A percentile compares a stretch with the other conserved stretches of the same genome.
phyloP scores from a whole-genome alignment of 352 stramenopile species.

The Thraustochytrium striatum region DNA sequence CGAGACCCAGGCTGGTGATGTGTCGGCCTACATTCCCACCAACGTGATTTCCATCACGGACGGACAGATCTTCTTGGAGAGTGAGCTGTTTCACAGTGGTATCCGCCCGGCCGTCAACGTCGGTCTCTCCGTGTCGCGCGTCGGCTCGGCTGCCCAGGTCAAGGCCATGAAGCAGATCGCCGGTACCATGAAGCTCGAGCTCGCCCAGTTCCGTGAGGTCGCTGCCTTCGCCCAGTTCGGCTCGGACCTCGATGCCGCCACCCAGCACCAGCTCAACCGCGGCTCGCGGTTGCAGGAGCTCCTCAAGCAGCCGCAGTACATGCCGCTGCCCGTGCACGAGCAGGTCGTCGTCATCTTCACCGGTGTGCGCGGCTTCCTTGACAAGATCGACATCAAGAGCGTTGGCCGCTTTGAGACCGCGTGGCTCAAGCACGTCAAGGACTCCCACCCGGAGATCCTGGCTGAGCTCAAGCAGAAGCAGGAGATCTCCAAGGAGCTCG shows the following conservation, averaged over 20 bases:
- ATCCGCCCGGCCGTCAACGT: slow-evolving; percentile 82
- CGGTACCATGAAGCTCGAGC: slow-evolving; percentile 85
- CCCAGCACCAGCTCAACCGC: slow-evolving; percentile 83
- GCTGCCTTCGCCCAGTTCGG: slow-evolving; percentile 85
- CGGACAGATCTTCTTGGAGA: slow-evolving; percentile 87
- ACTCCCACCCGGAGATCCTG: slow-evolving; percentile 65
- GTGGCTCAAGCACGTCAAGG: slow-evolving; percentile 77
- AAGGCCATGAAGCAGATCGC: slow-evolving; percentile 81
- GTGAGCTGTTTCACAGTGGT: slow-evolving; percentile 83
- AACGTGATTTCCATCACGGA: slow-evolving; percentile 89
- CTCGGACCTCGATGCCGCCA: slow-evolving; percentile 80
- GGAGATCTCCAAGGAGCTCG: slow-evolving; percentile 63
- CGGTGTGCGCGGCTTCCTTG: slow-evolving; percentile 79
- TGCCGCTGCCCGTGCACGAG: slow-evolving; percentile 78
- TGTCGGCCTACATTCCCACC: slow-evolving; percentile 85
- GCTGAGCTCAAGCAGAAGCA: slow-evolving; percentile 78
- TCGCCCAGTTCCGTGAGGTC: slow-evolving; percentile 85
- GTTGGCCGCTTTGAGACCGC: slow-evolving; percentile 73
- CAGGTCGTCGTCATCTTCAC: slow-evolving; percentile 76
- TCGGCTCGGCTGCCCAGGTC: slow-evolving; percentile 79
- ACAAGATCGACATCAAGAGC: slow-evolving; percentile 76
- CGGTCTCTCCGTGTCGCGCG: slow-evolving; percentile 78
- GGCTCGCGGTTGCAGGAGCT: slow-evolving; percentile 81
- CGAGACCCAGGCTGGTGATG: slow-evolving; percentile 83
- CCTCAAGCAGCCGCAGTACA: slow-evolving; percentile 82